These are phyloP conservation scores for Coemansia sp. DNA, from an alignment of 192 early-diverging fungal genomes.

Conservation along the genomic window DNA sequence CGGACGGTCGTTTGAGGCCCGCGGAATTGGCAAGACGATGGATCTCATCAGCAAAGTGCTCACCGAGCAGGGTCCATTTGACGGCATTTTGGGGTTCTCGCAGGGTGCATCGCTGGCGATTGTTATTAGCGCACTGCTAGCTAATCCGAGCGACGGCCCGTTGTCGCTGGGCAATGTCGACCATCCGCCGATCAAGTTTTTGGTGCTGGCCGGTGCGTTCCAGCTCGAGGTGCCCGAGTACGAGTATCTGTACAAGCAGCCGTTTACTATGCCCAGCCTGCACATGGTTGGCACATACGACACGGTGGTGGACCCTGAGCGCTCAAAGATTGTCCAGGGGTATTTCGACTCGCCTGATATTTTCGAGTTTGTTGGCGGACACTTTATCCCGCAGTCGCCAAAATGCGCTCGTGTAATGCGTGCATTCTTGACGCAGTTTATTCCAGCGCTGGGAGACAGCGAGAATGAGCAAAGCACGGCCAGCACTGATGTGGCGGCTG, in stretches of 20 bases:
- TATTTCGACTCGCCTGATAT: constrained; percentile 25
- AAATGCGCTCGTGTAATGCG: constrained; percentile 31
- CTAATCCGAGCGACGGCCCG: constrained; percentile 4
- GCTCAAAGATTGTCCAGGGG: constrained; percentile 13
- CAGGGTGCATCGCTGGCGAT: constrained; percentile 40
- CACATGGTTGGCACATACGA: constrained; percentile 45
- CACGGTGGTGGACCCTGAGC: constrained; percentile 30
- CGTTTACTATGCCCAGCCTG: constrained; percentile 23
- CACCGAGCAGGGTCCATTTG: constrained; percentile 48
- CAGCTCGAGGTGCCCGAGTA: constrained; percentile 23
- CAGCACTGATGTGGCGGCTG: not conserved
- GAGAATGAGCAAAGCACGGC: not conserved
- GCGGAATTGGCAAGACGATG: constrained; percentile 31
- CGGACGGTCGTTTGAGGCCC: constrained; percentile 29
- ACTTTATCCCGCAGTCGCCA: constrained; percentile 47
- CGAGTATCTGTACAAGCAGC: constrained; percentile 18
- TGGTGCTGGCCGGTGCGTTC: constrained; percentile 41
- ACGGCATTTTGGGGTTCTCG: constrained; percentile 51
- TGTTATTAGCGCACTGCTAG: constrained; percentile 28
- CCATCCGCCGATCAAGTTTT: constrained; percentile 44
- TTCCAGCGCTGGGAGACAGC: constrained; percentile 20
- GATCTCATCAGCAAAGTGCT: constrained; percentile 19
- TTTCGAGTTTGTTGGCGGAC: constrained; percentile 51
- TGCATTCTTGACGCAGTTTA: constrained; percentile 28
- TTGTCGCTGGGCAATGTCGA: constrained; percentile 20